Evolutionary conservation across 2,329 filamentous ascomycete genomes (phyloP).

Genomic region (Madurella mycetomatis): DNA sequence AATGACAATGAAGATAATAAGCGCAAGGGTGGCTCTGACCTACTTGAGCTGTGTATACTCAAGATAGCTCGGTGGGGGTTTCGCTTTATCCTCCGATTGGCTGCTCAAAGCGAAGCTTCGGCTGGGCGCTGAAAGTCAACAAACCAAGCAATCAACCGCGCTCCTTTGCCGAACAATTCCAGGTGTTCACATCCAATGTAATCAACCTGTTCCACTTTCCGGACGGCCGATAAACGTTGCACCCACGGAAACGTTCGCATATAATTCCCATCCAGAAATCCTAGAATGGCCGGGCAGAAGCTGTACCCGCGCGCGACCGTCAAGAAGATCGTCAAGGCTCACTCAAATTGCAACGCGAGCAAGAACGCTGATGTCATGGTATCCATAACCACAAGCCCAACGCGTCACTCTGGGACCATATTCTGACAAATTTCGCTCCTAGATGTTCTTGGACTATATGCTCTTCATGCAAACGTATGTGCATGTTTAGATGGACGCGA

Average conservation of each 20-base stretch:
- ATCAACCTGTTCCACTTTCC: neutral
- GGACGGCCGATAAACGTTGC: neutral
- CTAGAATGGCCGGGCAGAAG: conserved; percentile 58
- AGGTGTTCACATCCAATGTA: too few relatives aligned
- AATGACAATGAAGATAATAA: too few relatives aligned
- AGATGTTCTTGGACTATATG: conserved; percentile 83
- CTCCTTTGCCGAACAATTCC: too few relatives aligned
- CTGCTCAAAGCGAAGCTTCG: too few relatives aligned
- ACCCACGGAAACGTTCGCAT: neutral
- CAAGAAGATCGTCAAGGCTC: conserved; percentile 86
- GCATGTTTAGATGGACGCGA: neutral
- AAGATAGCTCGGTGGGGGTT: too few relatives aligned
- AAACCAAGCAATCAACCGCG: too few relatives aligned
- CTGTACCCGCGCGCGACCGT: conserved; percentile 79
- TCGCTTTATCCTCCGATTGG: too few relatives aligned
- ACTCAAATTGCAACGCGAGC: conserved; percentile 73
- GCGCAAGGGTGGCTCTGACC: too few relatives aligned
- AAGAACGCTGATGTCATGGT: conserved; percentile 86
- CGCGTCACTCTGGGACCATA: conserved; percentile 12
- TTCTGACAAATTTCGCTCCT: conserved; percentile 8
- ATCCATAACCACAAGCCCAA: conserved; percentile 27
- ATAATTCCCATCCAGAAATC: neutral
- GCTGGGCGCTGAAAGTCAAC: too few relatives aligned
- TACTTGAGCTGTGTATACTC: too few relatives aligned
- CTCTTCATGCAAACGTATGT: conserved; percentile 68